phyloP scores from a whole-genome alignment of 805 yeast species.

The Metschnikowia proteae region DNA sequence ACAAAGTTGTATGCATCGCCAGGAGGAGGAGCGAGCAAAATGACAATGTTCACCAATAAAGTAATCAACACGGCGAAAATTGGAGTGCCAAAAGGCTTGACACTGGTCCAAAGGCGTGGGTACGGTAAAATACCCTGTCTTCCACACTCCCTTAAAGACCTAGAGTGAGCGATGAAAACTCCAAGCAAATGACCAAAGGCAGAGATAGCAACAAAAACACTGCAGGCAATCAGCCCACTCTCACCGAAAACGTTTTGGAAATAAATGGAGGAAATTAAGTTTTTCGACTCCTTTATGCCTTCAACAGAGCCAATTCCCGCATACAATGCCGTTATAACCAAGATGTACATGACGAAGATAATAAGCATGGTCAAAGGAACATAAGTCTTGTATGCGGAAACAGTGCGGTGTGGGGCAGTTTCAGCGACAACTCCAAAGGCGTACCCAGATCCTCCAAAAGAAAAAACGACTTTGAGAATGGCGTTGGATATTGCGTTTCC shows the following conservation, averaged over 20 bases:
- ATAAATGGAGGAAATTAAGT: slow-evolving; percentile 27
- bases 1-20: slow-evolving; percentile 34
- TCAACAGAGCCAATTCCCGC: slow-evolving; percentile 24
- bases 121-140: slow-evolving; percentile 33
- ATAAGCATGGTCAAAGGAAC: slow-evolving; percentile 31
- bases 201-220: slow-evolving; percentile 28
- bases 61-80: slow-evolving; percentile 24
- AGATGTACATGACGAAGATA: slow-evolving; percentile 30
- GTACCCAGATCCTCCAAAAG: slow-evolving; percentile 41
- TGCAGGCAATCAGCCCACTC: slow-evolving; percentile 21
- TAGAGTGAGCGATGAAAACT: slow-evolving; percentile 27
- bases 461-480: slow-evolving; percentile 42
- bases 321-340: slow-evolving; percentile 32
- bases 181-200: slow-evolving; percentile 31
- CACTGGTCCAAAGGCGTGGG: slow-evolving; percentile 26
- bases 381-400: slow-evolving; percentile 23
- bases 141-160: slow-evolving; percentile 32
- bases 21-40: slow-evolving; percentile 32
- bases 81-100: slow-evolving; percentile 32
- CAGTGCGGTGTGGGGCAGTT: slow-evolving; percentile 24
- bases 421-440: slow-evolving; percentile 37
- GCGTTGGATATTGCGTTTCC: slow-evolving; percentile 43
- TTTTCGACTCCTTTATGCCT: slow-evolving; percentile 28
- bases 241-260: slow-evolving; percentile 31
- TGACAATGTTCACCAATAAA: slow-evolving; percentile 24